Evolutionary conservation across 345 rosid species (phyloP), one percentile per base, ranked within the genome.

Genomic region (Citrus mangshanensis): DNA sequence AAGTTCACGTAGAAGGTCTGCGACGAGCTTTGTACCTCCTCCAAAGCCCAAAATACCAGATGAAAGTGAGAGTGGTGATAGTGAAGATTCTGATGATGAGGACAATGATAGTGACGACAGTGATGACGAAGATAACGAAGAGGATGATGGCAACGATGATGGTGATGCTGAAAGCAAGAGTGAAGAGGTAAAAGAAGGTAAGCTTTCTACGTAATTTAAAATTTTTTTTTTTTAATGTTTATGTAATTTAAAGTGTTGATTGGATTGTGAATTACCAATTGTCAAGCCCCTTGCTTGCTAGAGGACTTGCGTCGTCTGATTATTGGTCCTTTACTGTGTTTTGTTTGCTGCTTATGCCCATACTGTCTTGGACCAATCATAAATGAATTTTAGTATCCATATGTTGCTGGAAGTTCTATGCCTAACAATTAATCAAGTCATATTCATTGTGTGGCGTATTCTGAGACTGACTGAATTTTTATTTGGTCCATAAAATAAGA

Each of bases 1-100:
- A 40, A 93, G 89, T 82, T 89, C 98, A 59, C 93, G 99, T 55
- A 91, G 97, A 85, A 88, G 97, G 85, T 80, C 94, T 19, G 73
- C 92, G 25, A 83, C 85, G 67, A 93, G 92, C 79, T 94, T 86
- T 69, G 82, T 56, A 42, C 86, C 95, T 78, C 94, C 93, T 51
- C 93, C 92, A 81, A 94, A 89, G 87, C 91, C 97, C 51, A 87
- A 89, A 82, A 58, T 89, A 79, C 88, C 92, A 9, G 89, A 82
- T 37, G 89, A 84, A 76, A 89, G 85, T 80, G 92, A 82, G 27
- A 81, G 85, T 66, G 91, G 88, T 38, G 93, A 89, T 42, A 40
- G 80, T 55, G 85, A 79, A 65, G 85, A 82, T n/a, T 70, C 73
- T 51, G 92, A 84, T 1, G 74, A 89, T 25, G 81, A 79, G 49